phyloP scores from a whole-genome alignment of 352 stramenopile species.

The Globisporangium okanoganense region DNA sequence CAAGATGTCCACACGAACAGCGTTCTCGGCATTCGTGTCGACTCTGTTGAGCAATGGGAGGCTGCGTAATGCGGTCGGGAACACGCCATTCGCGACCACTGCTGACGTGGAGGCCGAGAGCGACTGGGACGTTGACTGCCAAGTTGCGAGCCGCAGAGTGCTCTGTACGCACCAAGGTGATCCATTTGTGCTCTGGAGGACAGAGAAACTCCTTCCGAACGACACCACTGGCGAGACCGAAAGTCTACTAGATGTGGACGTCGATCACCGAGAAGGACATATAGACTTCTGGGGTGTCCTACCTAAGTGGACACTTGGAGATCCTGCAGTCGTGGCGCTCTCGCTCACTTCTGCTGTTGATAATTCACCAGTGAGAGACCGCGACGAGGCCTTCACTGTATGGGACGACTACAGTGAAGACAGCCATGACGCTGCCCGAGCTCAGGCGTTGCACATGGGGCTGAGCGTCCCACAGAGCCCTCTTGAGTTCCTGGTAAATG shows the following conservation, averaged over 20 bases:
- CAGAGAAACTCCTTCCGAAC: neutral
- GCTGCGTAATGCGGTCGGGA: constrained; percentile 3
- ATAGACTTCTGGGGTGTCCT: constrained; percentile 11
- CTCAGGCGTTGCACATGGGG: neutral
- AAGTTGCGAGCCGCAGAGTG: neutral
- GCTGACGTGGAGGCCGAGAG: constrained; percentile 4
- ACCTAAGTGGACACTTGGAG: neutral
- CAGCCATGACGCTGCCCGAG: neutral
- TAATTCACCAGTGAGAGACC: neutral
- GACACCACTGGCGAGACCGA: neutral
- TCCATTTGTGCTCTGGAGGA: constrained; percentile 15
- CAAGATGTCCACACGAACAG: neutral
- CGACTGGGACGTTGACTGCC: constrained; percentile 9
- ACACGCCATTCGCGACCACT: constrained; percentile 8
- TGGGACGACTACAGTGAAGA: neutral
- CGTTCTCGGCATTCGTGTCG: constrained; percentile 4
- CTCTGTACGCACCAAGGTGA: neutral
- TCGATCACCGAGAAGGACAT: neutral
- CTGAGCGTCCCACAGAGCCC: constrained; percentile 1
- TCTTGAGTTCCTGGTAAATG: constrained; percentile 2
- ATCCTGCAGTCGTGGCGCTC: neutral
- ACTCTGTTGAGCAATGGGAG: neutral
- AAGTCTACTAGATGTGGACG: neutral
- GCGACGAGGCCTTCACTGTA: neutral
- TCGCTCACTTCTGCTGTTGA: neutral